Evolutionary conservation across 441 rosid species (phyloP), one percentile per base, ranked within the genome.

Genomic region (Iberis amara): DNA sequence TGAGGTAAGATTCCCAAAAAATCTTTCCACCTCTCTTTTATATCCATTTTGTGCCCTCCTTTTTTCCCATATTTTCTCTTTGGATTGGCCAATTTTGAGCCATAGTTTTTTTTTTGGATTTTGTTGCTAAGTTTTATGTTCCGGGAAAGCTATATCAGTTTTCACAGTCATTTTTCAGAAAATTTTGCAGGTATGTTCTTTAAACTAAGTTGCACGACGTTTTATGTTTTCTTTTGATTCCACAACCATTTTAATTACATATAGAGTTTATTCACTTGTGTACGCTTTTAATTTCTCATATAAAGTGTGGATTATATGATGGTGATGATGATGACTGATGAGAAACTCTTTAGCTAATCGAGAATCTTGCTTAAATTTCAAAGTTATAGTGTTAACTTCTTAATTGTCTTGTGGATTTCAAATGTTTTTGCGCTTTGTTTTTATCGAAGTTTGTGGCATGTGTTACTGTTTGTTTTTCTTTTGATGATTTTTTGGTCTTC

Each of bases 191-290:
- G 21, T 18, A 18, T 18, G 21, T 18, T 18, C 21, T 18, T 18
- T 1, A 18, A 18, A 18, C 21, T 18, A 18, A 18, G 21, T 18
- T 18, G 21, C 21, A 18, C 21, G 3, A 18, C 21, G 3, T 18
- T 18, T 18, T 18, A 18, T 18, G 3, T 18, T 18, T 18, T 18
- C 30, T 15, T 48, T 32, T 9, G 42, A 13, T 39, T 23, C 13
- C 3, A n/a, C 8, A 31, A n/a, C 38, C 11, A 5, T n/a, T 27
- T 64, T 6, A 3, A 46, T 49, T 0, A 0, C 48, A 13, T 24
- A 1, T 4, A 47, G 62, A 35, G 53, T 35, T 49, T 13, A 15
- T 35, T 57, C 58, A 57, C 52, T 63, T 63, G 18, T 36, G 15
- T 36, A 27, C 13, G 21, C 27, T 36, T 49, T 9, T 3, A 1